Conservation (phyloP, 2,329 filamentous ascomycete species). For the Orbilia ellipsospora region DNA sequence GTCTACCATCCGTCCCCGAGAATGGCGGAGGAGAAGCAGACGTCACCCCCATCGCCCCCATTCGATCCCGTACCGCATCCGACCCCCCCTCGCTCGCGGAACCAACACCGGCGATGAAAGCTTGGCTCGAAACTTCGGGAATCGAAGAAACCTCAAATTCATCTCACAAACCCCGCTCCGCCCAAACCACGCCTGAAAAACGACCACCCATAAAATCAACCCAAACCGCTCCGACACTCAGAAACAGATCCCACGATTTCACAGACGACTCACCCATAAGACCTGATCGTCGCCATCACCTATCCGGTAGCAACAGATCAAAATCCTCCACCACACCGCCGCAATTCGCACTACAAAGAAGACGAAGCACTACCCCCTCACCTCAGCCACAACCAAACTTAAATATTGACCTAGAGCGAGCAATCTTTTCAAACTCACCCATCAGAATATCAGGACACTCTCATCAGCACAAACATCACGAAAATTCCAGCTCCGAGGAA, state of each 20-base stretch:
- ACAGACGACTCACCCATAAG: slow-evolving; percentile 29
- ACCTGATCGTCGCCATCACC: not conserved
- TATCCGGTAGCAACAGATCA: slow-evolving; percentile 1
- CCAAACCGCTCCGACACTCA: slow-evolving; percentile 19
- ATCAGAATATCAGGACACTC: slow-evolving; percentile 40
- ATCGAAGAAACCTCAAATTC: slow-evolving; percentile 28
- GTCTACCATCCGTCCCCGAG: slow-evolving; percentile 13
- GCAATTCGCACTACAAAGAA: slow-evolving; percentile 30
- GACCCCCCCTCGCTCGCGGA: slow-evolving; percentile 17
- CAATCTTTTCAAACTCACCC: slow-evolving; percentile 49
- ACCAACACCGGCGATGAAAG: slow-evolving; percentile 47
- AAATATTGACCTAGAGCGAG: slow-evolving; percentile 37
- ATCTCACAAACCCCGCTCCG: slow-evolving; percentile 42
- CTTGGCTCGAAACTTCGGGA: slow-evolving; percentile 39
- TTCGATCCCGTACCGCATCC: not conserved
- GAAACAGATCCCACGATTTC: not conserved
- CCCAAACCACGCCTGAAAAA: slow-evolving; percentile 46
- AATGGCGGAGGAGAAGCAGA: not conserved
- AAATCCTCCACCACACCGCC: slow-evolving; percentile 14
- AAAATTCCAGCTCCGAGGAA: slow-evolving; percentile 41
- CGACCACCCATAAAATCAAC: slow-evolving; percentile 15
- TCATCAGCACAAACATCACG: slow-evolving; percentile 20
- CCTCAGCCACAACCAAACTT: slow-evolving; percentile 11
- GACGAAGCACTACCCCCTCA: slow-evolving; percentile 5
- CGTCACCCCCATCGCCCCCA: not conserved